phyloP scores from a whole-genome alignment of 177 flowering plant genomes.

The Vitis hybrid region DNA sequence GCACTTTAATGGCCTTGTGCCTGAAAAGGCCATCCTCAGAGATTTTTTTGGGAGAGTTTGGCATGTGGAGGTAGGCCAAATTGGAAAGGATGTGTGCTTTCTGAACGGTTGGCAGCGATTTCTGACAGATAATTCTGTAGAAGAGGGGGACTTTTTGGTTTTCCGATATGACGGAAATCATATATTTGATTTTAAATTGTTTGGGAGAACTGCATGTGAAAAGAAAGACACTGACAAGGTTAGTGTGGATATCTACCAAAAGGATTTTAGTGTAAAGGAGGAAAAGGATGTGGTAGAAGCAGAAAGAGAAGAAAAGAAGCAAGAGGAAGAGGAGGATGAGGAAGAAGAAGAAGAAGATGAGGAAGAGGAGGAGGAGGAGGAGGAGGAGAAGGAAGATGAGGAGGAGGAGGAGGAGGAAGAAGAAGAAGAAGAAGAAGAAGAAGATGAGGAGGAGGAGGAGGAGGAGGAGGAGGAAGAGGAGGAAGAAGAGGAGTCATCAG shows the following conservation, averaged over 20 bases:
- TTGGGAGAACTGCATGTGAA: conserved; percentile 15
- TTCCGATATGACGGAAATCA: conserved; percentile 13
- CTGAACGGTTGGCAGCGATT: conserved; percentile 22
- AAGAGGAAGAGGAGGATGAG: not conserved
- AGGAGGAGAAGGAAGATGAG: no score
- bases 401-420: no score
- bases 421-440: no score
- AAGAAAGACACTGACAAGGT: conserved; percentile 4
- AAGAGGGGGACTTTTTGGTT: conserved; percentile 20
- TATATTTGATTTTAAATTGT: conserved; percentile 17
- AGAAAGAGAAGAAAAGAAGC: not conserved
- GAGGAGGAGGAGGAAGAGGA: no score
- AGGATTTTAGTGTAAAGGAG: not conserved
- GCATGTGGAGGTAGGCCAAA: conserved; percentile 14
- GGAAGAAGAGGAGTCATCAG: no score
- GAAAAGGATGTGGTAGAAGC: not conserved
- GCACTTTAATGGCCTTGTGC: not conserved
- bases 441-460: accelerated
- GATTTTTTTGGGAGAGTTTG: conserved; percentile 1
- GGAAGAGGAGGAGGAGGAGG: not conserved
- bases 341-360: not conserved
- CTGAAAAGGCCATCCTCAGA: conserved; percentile 9
- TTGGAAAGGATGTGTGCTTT: conserved; percentile 7
- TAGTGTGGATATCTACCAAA: no score
- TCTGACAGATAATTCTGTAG: conserved; percentile 11